Base-by-base conservation (phyloP, 2,329 filamentous ascomycete species). In the Periconia digitata region DNA sequence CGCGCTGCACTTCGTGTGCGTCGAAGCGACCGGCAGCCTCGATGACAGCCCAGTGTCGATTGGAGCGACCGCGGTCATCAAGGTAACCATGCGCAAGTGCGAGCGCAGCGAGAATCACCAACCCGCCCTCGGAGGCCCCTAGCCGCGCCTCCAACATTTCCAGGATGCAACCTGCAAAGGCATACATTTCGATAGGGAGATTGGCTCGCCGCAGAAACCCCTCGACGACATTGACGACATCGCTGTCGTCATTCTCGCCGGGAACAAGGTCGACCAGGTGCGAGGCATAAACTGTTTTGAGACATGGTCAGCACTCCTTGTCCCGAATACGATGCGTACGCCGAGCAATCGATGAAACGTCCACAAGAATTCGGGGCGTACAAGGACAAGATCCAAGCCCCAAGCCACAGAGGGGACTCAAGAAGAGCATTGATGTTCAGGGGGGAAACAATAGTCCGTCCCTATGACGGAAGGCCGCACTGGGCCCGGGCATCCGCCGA, bases 91-190 rank as follows among this genome's bases (percentile, higher is more conserved):
- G 59, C 8, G 71, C 67, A 3, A 73, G 54, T 16, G 66, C 53
- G 23, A 73, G 57, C 4, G 71, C 64, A 6, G 68, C 57, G 7
- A 73, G 63, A 18, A 71, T 59, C 44, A 72, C 56, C 47, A 73
- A 43, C 22, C 72, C 69, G 17, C 70, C 56, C 23, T 21, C 16
- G 13, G 23, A 18, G 7, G 13, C 21, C 17, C 22, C 37, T 15
- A 13, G 37, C 17, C 12, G 16, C 17, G 18, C 18, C 16, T 39
- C 37, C 17, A 39, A 22, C 21, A 18, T 18, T 47, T 72, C 69
- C 15, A 74, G 61, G 39, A 74, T 60, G 42, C 71, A 74, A 1
- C 65, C 69, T 13, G 69, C 60, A 50, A 72, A 71, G 22, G 66
- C 71, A 40, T 73, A 50, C 17, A 68, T 62, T 42, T 71, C 66